Base-by-base conservation (phyloP, 176 grass and related monocot genomes). In the Carex scoparia region DNA sequence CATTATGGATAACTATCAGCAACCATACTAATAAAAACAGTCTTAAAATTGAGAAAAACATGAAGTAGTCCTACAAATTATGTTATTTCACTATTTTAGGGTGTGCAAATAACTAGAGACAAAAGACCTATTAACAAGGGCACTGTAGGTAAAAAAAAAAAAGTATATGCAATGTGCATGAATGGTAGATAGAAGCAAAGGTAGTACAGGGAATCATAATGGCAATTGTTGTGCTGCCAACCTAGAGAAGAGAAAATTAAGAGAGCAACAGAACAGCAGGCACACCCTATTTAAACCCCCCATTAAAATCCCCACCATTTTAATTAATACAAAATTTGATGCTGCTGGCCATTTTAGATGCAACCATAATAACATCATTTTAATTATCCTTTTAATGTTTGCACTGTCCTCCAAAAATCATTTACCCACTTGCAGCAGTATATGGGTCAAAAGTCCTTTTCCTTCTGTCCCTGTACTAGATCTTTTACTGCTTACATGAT, bases 331-430 rank as follows among this genome's bases (percentile, higher is more conserved):
- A 81, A 81, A 80, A 81, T 81, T 61, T 63, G 79, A 64, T 81
- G 79, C 32, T 64, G 79, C 79, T 81, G 79, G 58, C 79, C 32
- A 81, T 81, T 83, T 68, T 83, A 67, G 80, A 83, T 83, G 59
- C 80, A 83, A 83, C 80, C 80, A 83, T 67, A 83, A 65, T 83
- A 83, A 65, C 64, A 67, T 67, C 62, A 83, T 82, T 67, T 82
- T 66, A 65, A 82, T 82, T 82, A 66, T 82, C 31, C 80, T 65
- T 77, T 83, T 83, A 83, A 67, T 83, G 73, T 77, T 77, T 77
- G 73, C 73, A 77, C 73, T 56, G 80, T 83, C 58, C 42, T 77
- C 58, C 19, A 46, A 56, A 57, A 81, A 4, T 38, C 64, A 64
- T 14, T 83, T 65, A 48, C 80, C 62, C 62, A 83, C 63, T 83